These are phyloP conservation scores for Arthrobotrys musiformis DNA, from an alignment of 2,329 filamentous ascomycete species.

Conservation along the genomic window DNA sequence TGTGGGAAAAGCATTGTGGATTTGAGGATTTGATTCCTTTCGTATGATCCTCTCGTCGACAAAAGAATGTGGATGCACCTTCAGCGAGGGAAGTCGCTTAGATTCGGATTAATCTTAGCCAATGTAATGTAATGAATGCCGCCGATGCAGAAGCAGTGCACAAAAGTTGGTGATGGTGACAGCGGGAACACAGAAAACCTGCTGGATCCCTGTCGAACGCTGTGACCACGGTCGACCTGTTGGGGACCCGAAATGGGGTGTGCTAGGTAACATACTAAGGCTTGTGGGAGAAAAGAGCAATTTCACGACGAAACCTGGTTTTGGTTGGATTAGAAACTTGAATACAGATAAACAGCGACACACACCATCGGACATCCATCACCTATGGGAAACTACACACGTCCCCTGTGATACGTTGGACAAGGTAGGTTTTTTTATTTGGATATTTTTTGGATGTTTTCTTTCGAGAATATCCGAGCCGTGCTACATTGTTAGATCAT, in stretches of 20 bases:
- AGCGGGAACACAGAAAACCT: conserved; percentile 46
- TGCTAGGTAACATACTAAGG: too few relatives aligned
- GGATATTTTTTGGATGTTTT: too few relatives aligned
- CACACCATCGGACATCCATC: too few relatives aligned
- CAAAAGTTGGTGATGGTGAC: conserved; percentile 23
- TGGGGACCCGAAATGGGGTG: neutral
- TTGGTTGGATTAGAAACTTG: conserved; percentile 24
- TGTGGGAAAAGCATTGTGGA: neutral
- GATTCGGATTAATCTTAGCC: neutral
- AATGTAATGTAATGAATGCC: neutral
- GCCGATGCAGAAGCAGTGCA: neutral
- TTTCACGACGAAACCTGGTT: conserved; percentile 27
- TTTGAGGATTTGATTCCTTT: neutral
- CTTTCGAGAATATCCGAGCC: conserved; percentile 50
- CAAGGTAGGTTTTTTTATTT: conserved; percentile 17
- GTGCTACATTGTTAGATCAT: too few relatives aligned
- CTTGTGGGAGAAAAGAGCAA: conserved; percentile 21
- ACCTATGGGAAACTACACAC: conserved; percentile 14
- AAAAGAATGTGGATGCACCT: neutral
- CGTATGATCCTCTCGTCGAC: neutral
- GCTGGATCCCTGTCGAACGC: conserved; percentile 23
- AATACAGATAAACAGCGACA: conserved; percentile 9
- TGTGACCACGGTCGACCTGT: neutral
- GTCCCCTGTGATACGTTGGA: conserved; percentile 44
- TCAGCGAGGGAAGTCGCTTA: neutral